Conservation (phyloP, 176 grass and related monocot genomes). For the Chrysopogon serrulatus region DNA sequence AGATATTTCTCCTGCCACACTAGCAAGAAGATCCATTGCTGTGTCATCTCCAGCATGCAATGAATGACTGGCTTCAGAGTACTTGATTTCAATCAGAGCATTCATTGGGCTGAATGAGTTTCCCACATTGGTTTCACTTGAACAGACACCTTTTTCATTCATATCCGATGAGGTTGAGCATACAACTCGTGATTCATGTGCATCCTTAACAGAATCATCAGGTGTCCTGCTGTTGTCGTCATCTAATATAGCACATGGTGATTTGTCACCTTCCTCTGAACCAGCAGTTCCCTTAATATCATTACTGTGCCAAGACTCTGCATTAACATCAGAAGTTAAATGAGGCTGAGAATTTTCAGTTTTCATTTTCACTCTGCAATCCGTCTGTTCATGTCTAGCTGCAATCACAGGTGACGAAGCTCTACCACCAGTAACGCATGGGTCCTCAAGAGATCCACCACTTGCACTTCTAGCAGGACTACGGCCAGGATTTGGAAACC, state of each 20-base stretch:
- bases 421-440: conserved; percentile 44
- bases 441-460: conserved; percentile 63
- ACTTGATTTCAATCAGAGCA: conserved; percentile 95
- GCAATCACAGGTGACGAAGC: conserved; percentile 44
- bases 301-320: conserved; percentile 63
- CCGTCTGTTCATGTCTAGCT: conserved; percentile 69
- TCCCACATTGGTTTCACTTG: conserved; percentile 34
- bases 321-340: conserved; percentile 45
- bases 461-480: conserved; percentile 63
- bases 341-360: conserved; percentile 44
- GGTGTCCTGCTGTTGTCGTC: conserved; percentile 11
- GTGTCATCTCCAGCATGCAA: conserved; percentile 70
- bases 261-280: conserved; percentile 68
- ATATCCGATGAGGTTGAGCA: conserved; percentile 49
- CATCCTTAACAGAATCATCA: conserved; percentile 49
- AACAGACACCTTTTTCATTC: conserved; percentile 47
- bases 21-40: conserved; percentile 93
- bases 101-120: conserved; percentile 87
- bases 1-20: conserved; percentile 86
- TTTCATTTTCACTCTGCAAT: conserved; percentile 61
- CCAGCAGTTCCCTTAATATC: conserved; percentile 46
- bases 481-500: conserved; percentile 66
- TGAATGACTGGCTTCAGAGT: conserved; percentile 53
- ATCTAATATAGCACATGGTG: conserved; percentile 43
- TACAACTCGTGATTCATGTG: conserved; percentile 32